Base-by-base conservation (phyloP, 2,329 filamentous ascomycete genomes). In the Bretziella fagacearum region DNA sequence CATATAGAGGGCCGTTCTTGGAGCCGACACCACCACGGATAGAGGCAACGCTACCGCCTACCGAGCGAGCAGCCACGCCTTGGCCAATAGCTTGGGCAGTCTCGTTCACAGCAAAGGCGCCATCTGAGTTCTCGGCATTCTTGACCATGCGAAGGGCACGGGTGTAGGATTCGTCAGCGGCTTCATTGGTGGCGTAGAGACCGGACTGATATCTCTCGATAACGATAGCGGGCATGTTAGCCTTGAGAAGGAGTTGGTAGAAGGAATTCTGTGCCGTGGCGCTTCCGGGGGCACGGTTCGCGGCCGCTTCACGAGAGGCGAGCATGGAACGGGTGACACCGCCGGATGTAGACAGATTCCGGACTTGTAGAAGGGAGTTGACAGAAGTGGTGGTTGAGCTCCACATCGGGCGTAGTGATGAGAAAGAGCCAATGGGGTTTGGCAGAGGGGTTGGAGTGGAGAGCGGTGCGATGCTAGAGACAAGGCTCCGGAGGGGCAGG, bases 211-310 rank as follows among this genome's bases (percentile, higher is more conserved):
- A 91, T 56, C 91, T 73, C 62, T 96, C 86, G 51, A 95, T 74
- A 48, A 98, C 69, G 53, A 98, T 93, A 44, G 86, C 81, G 15
- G 89, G 84, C 82, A 95, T 87, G 57, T 93, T 91, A 44, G 89
- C 86, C 59, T 83, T 82, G 47, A 95, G 70, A 11, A 98, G 74
- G 39, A 87, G 80, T 59, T 89, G 81, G 60, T 98, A 98, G 61
- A 98, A 95, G 13, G 84, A 81, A 60, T 89, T 91, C 61, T 98
- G 91, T 17, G 86, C 79, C 36, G 81, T 82, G 23, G 86, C 81
- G 61, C 85, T 96, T 51, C 70, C 74, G 1, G 91, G 85, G 56
- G 94, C 93, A 62, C 85, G 82, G 64, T 96, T 98, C 30, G 91
- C 93, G 20, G 83, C 81, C 60, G 87, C 81, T 64, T 98, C 91